These are phyloP conservation scores for Ustilago nuda DNA, from an alignment of 1,284 basidiomycete species.

Conservation along the genomic window DNA sequence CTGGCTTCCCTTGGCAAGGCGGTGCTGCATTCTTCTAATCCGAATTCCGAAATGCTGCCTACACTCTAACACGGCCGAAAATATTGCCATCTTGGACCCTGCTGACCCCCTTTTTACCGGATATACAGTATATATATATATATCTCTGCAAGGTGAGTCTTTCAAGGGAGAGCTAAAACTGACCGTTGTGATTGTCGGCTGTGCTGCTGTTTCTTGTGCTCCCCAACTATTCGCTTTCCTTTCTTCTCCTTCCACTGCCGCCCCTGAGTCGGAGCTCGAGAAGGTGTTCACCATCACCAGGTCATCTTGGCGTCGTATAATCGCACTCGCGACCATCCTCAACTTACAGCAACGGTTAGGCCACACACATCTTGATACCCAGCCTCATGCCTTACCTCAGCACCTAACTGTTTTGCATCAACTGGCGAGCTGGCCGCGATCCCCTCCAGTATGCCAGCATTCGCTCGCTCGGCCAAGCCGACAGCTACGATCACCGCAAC, in stretches of 20 bases:
- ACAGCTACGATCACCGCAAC: neutral
- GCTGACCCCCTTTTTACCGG: neutral
- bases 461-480: constrained; percentile 23
- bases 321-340: neutral
- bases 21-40: neutral
- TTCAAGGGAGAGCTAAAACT: neutral
- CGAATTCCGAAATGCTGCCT: constrained; percentile 8
- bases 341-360: neutral
- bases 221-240: too few species aligned
- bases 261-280: neutral
- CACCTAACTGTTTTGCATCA: neutral
- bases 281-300: neutral
- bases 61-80: neutral
- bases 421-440: neutral
- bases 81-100: too few species aligned
- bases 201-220: neutral
- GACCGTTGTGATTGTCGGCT: neutral
- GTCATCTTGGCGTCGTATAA: too few species aligned
- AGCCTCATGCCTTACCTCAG: constrained; percentile 8
- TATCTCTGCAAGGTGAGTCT: neutral
- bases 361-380: neutral
- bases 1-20: neutral
- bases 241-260: too few species aligned
- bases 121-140: neutral
- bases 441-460: constrained; percentile 16